These are phyloP conservation scores for Candida adriatica DNA, from an alignment of 805 yeast genomes.

Conservation along the genomic window DNA sequence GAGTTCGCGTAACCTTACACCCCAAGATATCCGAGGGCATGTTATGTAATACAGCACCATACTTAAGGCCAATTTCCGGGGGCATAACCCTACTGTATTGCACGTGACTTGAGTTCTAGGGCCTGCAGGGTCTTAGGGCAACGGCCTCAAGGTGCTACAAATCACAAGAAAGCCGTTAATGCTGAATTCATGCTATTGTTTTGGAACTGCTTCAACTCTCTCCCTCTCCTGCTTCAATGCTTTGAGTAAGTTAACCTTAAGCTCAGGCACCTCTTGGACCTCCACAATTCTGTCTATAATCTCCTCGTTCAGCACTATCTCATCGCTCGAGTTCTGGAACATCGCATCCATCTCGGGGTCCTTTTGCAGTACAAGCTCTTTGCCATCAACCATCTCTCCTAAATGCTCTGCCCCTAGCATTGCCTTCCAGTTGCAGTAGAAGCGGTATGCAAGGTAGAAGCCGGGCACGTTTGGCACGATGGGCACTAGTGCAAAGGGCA, in stretches of 20 bases:
- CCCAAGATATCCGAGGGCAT: no score
- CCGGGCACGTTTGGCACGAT: conserved; percentile 92
- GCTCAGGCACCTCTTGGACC: conserved; percentile 37
- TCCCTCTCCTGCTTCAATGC: conserved; percentile 50
- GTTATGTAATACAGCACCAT: no score
- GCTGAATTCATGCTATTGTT: no score
- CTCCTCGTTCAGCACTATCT: conserved; percentile 36
- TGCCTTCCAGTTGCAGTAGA: conserved; percentile 82
- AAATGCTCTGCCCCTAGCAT: conserved; percentile 67
- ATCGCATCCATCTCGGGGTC: conserved; percentile 27
- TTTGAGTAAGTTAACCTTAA: conserved; percentile 37
- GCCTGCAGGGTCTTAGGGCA: no score
- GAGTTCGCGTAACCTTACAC: no score
- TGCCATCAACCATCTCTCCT: conserved; percentile 41
- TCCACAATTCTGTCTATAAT: conserved; percentile 39
- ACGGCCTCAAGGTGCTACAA: no score
- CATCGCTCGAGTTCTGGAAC: conserved; percentile 6
- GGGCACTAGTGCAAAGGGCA: conserved; percentile 79
- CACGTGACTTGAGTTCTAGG: no score
- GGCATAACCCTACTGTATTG: no score
- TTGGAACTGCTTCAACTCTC: neutral
- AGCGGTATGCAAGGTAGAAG: conserved; percentile 71
- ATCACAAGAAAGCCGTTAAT: no score
- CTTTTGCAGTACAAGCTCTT: conserved; percentile 31
- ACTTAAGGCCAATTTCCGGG: no score